Conservation (phyloP, 768 basidiomycete species). For the Naganishia vaughanmartiniae region DNA sequence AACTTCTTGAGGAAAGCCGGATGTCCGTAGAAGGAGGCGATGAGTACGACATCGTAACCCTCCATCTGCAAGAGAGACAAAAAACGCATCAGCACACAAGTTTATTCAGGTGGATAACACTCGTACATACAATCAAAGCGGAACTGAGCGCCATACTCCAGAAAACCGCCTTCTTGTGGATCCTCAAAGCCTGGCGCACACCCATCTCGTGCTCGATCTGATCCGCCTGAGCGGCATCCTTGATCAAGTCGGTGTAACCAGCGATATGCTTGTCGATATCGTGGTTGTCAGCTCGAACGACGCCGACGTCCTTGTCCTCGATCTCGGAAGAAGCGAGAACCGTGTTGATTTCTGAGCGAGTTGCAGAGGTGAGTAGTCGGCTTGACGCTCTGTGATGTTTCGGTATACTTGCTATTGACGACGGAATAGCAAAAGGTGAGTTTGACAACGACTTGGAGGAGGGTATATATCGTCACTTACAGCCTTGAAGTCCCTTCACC, state of each 20-base stretch:
- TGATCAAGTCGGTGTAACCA: slow-evolving; percentile 40
- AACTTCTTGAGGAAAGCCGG: slow-evolving; percentile 36
- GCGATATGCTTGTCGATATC: slow-evolving; percentile 22
- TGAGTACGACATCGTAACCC: slow-evolving; percentile 41
- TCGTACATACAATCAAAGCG: slow-evolving; percentile 27
- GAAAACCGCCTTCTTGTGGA: slow-evolving; percentile 46
- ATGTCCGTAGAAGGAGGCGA: slow-evolving; percentile 35
- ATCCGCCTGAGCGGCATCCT: slow-evolving; percentile 47
- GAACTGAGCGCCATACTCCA: slow-evolving; percentile 38
- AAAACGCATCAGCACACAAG: neutral
- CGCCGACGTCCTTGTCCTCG: neutral
- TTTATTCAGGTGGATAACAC: too few relatives aligned
- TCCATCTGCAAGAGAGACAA: slow-evolving; percentile 34
- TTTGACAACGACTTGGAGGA: neutral
- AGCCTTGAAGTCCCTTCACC: neutral
- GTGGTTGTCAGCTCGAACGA: slow-evolving; percentile 18
- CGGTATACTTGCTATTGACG: neutral
- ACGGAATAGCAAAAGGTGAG: too few relatives aligned
- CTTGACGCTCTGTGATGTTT: neutral
- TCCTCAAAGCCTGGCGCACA: slow-evolving; percentile 41
- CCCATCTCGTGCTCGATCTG: slow-evolving; percentile 44
- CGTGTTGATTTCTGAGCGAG: too few relatives aligned
- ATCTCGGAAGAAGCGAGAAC: neutral
- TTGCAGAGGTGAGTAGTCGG: neutral
- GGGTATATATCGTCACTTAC: slow-evolving; percentile 2